Percentiles rank a stretch among this genome's conserved stretches.
Evolutionary conservation across 2,329 filamentous ascomycete genomes (phyloP).

Genomic region (Ceratocystis cubensis): DNA sequence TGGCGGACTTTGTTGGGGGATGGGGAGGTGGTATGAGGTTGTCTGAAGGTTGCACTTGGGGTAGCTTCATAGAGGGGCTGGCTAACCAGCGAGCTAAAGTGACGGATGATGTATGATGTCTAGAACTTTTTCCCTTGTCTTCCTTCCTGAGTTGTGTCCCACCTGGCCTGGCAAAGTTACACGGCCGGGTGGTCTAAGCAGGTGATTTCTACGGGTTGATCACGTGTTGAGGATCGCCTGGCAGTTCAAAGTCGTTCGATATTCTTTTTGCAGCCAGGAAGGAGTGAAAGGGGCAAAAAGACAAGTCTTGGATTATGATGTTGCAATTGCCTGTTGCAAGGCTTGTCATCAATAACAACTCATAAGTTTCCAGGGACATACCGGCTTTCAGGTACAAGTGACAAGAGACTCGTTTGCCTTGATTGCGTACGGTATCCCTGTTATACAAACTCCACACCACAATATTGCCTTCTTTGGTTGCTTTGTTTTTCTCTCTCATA

Average conservation of each 20-base stretch:
- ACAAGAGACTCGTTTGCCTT: background rate
- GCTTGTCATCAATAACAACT: background rate
- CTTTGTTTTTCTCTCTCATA: background rate
- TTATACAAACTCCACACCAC: too few species aligned
- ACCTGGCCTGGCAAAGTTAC: background rate
- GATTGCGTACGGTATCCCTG: background rate
- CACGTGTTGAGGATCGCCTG: constrained; percentile 10
- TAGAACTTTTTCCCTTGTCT: background rate
- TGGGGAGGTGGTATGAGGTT: background rate
- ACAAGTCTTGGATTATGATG: background rate
- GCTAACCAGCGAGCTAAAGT: background rate
- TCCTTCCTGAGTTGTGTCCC: background rate
- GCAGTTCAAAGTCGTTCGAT: constrained; percentile 14
- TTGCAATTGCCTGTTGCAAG: background rate
- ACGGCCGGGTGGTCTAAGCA: constrained; percentile 5
- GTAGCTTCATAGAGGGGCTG: background rate
- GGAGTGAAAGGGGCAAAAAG: too few species aligned
- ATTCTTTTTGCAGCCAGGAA: background rate
- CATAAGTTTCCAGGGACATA: background rate
- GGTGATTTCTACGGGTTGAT: constrained; percentile 11
- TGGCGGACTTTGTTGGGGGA: constrained; percentile 3
- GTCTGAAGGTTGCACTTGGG: background rate
- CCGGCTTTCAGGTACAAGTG: background rate
- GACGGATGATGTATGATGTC: background rate
- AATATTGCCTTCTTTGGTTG: too few species aligned